Conservation (phyloP, 306 rosid genomes). For the Glycine soja region DNA sequence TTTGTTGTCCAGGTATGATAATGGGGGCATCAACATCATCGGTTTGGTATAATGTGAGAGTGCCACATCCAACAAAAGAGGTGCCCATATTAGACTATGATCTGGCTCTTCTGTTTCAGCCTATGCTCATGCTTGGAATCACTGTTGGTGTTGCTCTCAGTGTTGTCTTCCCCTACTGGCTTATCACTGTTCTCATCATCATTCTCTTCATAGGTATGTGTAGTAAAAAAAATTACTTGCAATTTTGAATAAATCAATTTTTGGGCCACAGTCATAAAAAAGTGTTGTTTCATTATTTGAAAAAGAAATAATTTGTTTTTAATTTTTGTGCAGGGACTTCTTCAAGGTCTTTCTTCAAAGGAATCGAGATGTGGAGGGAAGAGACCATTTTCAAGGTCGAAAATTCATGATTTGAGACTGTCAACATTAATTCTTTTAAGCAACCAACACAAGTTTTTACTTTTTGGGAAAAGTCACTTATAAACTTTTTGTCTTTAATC, state of each 20-base stretch:
- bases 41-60: constrained; percentile 90
- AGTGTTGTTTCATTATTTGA: not conserved
- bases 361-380: constrained; percentile 77
- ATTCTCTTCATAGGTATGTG: constrained; percentile 76
- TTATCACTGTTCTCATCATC: constrained; percentile 85
- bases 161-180: constrained; percentile 95
- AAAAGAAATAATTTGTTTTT: not conserved
- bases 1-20: constrained; percentile 79
- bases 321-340: constrained; percentile 68
- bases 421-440: not conserved
- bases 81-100: constrained; percentile 90
- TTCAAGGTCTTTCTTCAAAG: constrained; percentile 80
- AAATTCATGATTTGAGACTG: not conserved
- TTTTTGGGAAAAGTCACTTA: not conserved
- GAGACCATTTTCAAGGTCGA: constrained; percentile 73
- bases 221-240: not conserved
- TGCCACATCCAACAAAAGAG: constrained; percentile 81
- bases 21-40: constrained; percentile 95
- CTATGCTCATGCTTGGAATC: constrained; percentile 96
- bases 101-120: constrained; percentile 87
- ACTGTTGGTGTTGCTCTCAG: constrained; percentile 87
- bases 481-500: not conserved
- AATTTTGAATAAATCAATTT: not conserved
- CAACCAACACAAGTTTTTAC: not conserved
- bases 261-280: not conserved